A percentile compares a stretch with the other conserved stretches of the same genome.
Evolutionary conservation across 78 protist genomes (phyloP).

Genomic region (Dictyostelium intermedium): DNA sequence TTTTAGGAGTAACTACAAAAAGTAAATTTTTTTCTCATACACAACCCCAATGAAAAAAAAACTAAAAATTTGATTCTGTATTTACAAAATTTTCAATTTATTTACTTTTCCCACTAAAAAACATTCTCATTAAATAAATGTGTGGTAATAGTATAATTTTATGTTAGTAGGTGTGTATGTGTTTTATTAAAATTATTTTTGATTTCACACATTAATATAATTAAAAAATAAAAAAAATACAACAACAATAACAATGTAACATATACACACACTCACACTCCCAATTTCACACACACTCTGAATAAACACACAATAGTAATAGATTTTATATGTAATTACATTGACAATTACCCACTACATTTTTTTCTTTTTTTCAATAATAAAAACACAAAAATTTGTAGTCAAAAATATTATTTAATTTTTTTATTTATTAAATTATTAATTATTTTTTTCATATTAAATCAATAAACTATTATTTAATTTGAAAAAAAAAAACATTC

Average conservation of each 20-base stretch:
- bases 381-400: neutral
- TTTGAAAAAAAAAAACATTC: neutral
- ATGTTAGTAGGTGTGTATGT: neutral
- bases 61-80: neutral
- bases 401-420: neutral
- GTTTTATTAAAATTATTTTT: neutral
- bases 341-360: neutral
- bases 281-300: neutral
- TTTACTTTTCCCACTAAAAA: neutral
- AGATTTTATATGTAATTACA: neutral
- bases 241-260: neutral
- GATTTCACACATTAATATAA: neutral
- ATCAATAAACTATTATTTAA: neutral
- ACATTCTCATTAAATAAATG: neutral
- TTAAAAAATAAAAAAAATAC: neutral
- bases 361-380: neutral
- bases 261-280: neutral
- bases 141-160: neutral
- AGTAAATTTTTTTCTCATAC: neutral
- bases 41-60: neutral
- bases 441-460: neutral
- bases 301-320: neutral
- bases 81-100: neutral
- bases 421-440: neutral
- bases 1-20: neutral